A percentile compares a stretch with the other conserved stretches of the same genome.
Evolutionary conservation across 441 rosid species (phyloP).

Genomic region (Gossypium aridum): DNA sequence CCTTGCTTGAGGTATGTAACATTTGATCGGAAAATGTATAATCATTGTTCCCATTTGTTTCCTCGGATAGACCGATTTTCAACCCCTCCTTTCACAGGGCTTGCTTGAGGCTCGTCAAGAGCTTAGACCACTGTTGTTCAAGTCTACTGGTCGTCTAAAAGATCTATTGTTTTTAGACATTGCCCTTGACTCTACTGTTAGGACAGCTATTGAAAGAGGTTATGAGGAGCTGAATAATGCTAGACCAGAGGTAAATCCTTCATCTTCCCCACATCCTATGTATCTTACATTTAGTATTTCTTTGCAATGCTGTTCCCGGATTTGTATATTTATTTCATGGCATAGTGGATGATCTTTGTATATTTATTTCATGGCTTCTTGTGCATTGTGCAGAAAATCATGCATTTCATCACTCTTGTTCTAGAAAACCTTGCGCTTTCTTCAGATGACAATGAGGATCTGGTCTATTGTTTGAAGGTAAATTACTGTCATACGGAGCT

Average conservation of each 20-base stretch:
- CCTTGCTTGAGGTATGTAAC: slow-evolving; percentile 74
- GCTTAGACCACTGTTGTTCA: slow-evolving; percentile 65
- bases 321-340: background rate
- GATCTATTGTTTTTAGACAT: slow-evolving; percentile 90
- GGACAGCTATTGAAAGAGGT: slow-evolving; percentile 96
- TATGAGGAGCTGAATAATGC: slow-evolving; percentile 75
- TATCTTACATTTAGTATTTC: slow-evolving; percentile 7
- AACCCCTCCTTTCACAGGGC: slow-evolving; percentile 40
- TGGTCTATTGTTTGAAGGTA: slow-evolving; percentile 89
- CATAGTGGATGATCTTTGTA: slow-evolving; percentile 8
- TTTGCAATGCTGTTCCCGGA: slow-evolving; percentile 2
- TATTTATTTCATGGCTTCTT: background rate
- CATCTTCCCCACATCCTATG: slow-evolving; percentile 6
- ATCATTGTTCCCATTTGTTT: background rate
- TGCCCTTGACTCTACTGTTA: slow-evolving; percentile 90
- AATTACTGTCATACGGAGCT: slow-evolving; percentile 1
- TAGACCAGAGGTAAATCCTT: slow-evolving; percentile 67
- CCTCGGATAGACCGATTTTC: background rate
- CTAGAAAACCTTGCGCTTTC: slow-evolving; percentile 96
- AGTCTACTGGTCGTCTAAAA: slow-evolving; percentile 76
- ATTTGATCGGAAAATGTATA: background rate
- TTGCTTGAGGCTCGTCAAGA: slow-evolving; percentile 97
- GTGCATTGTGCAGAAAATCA: slow-evolving; percentile 63
- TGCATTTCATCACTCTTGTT: slow-evolving; percentile 73
- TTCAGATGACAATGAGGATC: slow-evolving; percentile 91